Percentiles rank a stretch among this genome's conserved stretches.
phyloP scores from a whole-genome alignment of 148 eudicot genomes.

The Spergularia marina region DNA sequence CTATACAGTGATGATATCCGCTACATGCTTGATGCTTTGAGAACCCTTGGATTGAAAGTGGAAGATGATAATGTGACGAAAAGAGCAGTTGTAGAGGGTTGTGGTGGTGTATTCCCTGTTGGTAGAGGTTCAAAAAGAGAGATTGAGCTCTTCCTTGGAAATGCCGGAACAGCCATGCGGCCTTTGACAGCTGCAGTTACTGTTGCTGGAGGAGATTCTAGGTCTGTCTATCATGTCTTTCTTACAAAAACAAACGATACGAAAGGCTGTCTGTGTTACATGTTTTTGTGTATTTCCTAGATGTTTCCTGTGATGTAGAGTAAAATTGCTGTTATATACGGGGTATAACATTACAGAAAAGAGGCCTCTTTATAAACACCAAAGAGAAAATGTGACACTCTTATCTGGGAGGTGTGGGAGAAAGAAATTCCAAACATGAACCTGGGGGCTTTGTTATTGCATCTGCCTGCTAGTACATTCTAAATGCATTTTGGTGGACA shows the following conservation, averaged over 20 bases:
- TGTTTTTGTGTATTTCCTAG: background rate
- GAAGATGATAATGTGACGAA: conserved; percentile 63
- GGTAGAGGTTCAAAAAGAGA: conserved; percentile 63
- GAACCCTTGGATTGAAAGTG: conserved; percentile 82
- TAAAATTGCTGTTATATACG: too few relatives aligned
- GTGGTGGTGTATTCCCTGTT: conserved; percentile 79
- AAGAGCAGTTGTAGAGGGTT: conserved; percentile 83
- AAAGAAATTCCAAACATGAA: background rate
- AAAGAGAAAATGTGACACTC: background rate
- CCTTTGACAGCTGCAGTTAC: conserved; percentile 97
- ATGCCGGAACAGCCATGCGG: conserved; percentile 99
- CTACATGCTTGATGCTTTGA: conserved; percentile 96
- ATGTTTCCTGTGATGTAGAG: too few relatives aligned
- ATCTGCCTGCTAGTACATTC: background rate
- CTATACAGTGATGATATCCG: conserved; percentile 88
- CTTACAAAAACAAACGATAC: background rate
- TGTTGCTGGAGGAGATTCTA: conserved; percentile 88
- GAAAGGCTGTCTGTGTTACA: background rate
- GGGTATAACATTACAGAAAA: too few relatives aligned
- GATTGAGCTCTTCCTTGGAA: conserved; percentile 87
- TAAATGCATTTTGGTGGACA: too few relatives aligned
- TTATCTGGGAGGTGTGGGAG: background rate
- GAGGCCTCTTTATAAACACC: too few relatives aligned
- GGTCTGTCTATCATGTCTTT: conserved; percentile 38
- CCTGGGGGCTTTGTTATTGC: background rate